Percentiles rank a stretch among this genome's conserved stretches.
These are phyloP conservation scores for Copromyces sp. DNA, from an alignment of 495 filamentous ascomycete species.

Conservation along the genomic window DNA sequence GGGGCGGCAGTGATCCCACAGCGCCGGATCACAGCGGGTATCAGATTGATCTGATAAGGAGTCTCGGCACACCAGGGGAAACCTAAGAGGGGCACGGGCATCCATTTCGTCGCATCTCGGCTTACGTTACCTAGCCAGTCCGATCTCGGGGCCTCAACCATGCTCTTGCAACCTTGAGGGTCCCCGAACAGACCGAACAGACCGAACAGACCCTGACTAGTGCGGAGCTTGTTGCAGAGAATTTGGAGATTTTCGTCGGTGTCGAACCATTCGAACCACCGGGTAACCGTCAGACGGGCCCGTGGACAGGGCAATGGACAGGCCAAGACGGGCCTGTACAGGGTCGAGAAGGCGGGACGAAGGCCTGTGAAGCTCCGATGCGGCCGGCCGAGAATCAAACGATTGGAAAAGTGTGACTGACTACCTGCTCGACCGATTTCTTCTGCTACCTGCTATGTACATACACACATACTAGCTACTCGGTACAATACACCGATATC, in stretches of 20 bases:
- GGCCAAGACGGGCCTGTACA: not conserved
- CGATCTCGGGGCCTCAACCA: not conserved
- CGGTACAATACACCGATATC: not conserved
- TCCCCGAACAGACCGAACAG: not conserved
- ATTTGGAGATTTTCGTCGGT: not conserved
- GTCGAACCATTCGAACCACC: too few species aligned
- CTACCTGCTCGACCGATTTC: not conserved
- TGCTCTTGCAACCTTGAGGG: not conserved
- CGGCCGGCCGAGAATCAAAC: not conserved
- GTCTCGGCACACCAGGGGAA: not conserved
- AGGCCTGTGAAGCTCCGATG: not conserved
- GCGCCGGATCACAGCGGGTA: not conserved
- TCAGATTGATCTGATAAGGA: not conserved
- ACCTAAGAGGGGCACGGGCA: not conserved
- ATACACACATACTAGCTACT: not conserved
- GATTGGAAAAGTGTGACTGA: not conserved
- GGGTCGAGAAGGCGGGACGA: not conserved
- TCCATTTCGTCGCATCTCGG: not conserved
- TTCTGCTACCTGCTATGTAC: not conserved
- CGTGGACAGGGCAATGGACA: not conserved
- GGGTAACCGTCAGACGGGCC: not conserved
- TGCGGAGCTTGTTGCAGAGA: not conserved
- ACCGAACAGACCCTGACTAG: not conserved
- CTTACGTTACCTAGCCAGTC: not conserved
- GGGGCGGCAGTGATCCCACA: not conserved